These are phyloP conservation scores for Ophiobolus disseminans DNA, from an alignment of 2,329 filamentous ascomycete genomes.

Conservation along the genomic window DNA sequence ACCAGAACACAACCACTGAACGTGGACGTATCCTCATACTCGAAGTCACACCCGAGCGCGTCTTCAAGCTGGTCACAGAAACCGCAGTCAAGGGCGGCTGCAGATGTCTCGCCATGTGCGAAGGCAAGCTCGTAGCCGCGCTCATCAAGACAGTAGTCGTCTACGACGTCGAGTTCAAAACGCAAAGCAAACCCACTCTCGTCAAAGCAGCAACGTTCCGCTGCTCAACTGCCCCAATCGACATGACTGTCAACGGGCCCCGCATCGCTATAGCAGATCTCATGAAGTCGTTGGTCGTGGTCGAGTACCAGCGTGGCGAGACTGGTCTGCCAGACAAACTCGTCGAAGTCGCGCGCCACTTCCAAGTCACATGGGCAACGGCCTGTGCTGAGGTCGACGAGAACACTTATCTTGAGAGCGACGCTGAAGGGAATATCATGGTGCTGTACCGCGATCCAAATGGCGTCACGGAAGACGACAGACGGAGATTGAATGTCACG, in stretches of 20 bases:
- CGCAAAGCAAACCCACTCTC: conserved; percentile 63
- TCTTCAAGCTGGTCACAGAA: conserved; percentile 74
- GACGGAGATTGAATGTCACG: conserved; percentile 71
- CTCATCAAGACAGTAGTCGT: conserved; percentile 84
- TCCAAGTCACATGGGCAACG: conserved; percentile 82
- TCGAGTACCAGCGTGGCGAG: conserved; percentile 71
- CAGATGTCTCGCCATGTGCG: conserved; percentile 74
- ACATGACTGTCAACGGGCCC: conserved; percentile 75
- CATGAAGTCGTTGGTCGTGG: conserved; percentile 87
- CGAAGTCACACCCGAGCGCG: conserved; percentile 77
- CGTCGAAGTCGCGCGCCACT: conserved; percentile 78
- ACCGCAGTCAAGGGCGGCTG: conserved; percentile 79
- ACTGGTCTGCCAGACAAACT: conserved; percentile 68
- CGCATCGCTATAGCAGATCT: conserved; percentile 86
- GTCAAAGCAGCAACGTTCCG: conserved; percentile 78
- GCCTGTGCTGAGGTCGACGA: conserved; percentile 75
- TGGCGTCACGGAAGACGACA: conserved; percentile 78
- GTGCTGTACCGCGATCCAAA: conserved; percentile 76
- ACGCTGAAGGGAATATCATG: conserved; percentile 86
- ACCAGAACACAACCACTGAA: conserved; percentile 58
- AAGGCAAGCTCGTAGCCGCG: conserved; percentile 79
- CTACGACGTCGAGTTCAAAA: conserved; percentile 63
- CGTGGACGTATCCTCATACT: conserved; percentile 83
- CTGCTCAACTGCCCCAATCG: conserved; percentile 82
- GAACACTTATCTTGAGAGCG: conserved; percentile 80